Evolutionary conservation across 768 basidiomycete species (phyloP).

Genomic region (Favolaschia claudopus): DNA sequence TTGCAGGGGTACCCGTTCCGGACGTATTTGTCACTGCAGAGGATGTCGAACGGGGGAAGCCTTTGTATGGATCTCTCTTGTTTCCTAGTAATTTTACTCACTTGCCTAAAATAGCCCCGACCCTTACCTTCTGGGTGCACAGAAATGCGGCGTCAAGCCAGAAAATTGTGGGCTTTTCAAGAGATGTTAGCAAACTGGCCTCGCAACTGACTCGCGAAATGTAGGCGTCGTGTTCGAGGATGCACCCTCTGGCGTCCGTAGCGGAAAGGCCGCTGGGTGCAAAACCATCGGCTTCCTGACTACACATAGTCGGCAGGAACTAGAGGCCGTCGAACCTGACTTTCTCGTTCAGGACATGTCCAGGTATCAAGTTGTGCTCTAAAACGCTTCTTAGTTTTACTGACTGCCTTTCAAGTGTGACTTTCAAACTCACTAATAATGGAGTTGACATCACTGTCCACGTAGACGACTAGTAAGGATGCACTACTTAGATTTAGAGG

Average conservation of each 20-base stretch:
- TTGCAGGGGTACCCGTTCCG: slow-evolving; percentile 72
- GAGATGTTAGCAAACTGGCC: slow-evolving; percentile 1
- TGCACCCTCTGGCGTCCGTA: slow-evolving; percentile 84
- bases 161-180: slow-evolving; percentile 59
- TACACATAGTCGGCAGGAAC: slow-evolving; percentile 72
- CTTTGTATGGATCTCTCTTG: too few species aligned
- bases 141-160: slow-evolving; percentile 69
- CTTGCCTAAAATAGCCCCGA: slow-evolving; percentile 64
- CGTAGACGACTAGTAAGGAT: slow-evolving; percentile 27
- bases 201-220: not conserved
- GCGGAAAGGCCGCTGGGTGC: slow-evolving; percentile 84
- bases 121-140: slow-evolving; percentile 89
- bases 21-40: slow-evolving; percentile 85
- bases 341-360: slow-evolving; percentile 79
- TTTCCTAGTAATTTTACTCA: slow-evolving; percentile 4
- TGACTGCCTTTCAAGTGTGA: too few species aligned
- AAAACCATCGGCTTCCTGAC: slow-evolving; percentile 87
- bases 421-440: slow-evolving; percentile 41
- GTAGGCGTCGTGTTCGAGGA: slow-evolving; percentile 88
- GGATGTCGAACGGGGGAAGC: slow-evolving; percentile 85
- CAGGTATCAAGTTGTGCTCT: slow-evolving; percentile 54
- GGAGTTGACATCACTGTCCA: slow-evolving; percentile 58
- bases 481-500: too few species aligned
- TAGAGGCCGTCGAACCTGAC: slow-evolving; percentile 68
- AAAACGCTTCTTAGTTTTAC: too few species aligned